Evolutionary conservation across 495 filamentous ascomycete species (phyloP).

Genomic region (Letharia lupina): DNA sequence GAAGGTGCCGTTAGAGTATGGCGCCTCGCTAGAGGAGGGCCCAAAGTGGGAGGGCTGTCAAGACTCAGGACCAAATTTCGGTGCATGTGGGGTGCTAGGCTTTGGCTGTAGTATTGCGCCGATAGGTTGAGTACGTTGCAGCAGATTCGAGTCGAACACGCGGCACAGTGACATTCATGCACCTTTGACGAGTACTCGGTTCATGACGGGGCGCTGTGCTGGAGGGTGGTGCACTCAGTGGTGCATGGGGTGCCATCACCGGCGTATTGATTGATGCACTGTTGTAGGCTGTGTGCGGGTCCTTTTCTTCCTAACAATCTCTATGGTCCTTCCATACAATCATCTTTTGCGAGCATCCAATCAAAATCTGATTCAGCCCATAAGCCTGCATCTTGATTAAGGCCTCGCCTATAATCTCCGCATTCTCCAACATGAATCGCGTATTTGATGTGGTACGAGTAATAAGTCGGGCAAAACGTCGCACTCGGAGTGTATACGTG

Average conservation of each 20-base stretch:
- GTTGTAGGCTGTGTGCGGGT: background rate
- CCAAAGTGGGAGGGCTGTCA: background rate
- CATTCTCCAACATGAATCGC: background rate
- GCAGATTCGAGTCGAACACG: background rate
- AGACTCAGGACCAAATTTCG: background rate
- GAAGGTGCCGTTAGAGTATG: background rate
- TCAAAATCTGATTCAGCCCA: background rate
- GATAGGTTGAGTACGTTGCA: background rate
- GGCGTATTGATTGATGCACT: background rate
- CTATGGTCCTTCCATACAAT: background rate
- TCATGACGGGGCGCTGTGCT: no score
- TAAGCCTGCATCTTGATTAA: background rate
- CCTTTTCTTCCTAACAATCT: background rate
- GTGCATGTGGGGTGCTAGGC: background rate
- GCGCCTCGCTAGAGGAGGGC: background rate
- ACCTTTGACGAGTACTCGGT: no score
- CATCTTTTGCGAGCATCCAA: background rate
- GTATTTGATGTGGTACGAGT: background rate
- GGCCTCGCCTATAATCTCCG: background rate
- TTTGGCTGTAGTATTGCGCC: background rate
- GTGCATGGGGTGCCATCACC: background rate
- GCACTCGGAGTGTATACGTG: background rate
- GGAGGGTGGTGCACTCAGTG: background rate
- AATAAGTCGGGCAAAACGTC: background rate
- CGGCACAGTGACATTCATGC: no score